Base-by-base conservation (phyloP, 1,284 basidiomycete genomes). In the Microbotryum violaceum region DNA sequence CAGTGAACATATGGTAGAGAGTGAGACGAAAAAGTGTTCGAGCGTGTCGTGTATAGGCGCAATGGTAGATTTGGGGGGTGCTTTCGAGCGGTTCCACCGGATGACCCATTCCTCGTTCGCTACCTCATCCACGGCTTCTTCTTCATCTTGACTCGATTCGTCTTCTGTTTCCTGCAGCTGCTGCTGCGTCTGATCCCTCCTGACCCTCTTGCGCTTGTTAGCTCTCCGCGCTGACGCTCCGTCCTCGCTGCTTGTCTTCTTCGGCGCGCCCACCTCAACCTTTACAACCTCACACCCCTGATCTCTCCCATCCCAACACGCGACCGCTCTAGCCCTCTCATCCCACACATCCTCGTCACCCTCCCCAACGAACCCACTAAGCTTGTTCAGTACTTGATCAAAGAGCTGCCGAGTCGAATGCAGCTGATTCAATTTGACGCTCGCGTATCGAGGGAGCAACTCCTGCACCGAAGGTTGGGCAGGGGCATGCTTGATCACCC, bases 31-130 rank as follows among this genome's bases (percentile, higher is more conserved):
- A 47, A 69, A 62, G 2, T 61, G 31, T 18, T 69, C 67, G 61
- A 69, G 44, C 9, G 65, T 64, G 54, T 69, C 66, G 3, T 63
- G 62, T 16, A 69, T 57, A 1, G 67, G 67, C 0, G 37, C 61
- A 25, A 69, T 31, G 4, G 46, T 25, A 1, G 56, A 54, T 42
- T 59, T 57, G 7, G 29, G 29, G 1, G 37, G 10, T 1, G 33
- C 2, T 5, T 42, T n/a, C 23, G 46, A 20, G 18, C 50, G 31
- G 52, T 65, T 52, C 66, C 66, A 68, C 14, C 54, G 37, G 44
- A 66, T 59, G 8, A 21, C 21, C 66, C 66, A 68, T 27, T 42
- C 25, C 18, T 10, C 23, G 16, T 31, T 20, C 8, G 20, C 7
- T 18, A 31, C 57, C 0, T 23, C 51, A 18, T 18, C 53, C n/a